Evolutionary conservation across 345 rosid species (phyloP).

Genomic region (Conringia planisiliqua): DNA sequence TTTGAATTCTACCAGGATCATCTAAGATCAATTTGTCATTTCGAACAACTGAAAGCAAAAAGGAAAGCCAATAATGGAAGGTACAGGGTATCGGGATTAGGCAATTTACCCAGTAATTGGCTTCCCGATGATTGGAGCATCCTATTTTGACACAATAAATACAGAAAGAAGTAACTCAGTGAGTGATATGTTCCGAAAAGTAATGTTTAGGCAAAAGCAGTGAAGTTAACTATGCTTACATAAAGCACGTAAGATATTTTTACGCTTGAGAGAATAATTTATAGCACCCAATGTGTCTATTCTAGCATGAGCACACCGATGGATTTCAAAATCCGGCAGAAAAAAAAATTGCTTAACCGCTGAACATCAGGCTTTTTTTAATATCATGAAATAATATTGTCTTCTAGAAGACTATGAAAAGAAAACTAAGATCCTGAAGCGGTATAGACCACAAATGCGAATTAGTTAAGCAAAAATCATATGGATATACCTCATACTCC

Average conservation of each 20-base stretch:
- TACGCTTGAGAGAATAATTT: not conserved
- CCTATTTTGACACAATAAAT: constrained; percentile 49
- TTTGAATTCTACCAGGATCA: not conserved
- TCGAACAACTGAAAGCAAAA: constrained; percentile 7
- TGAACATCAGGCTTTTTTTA: not conserved
- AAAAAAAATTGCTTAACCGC: not conserved
- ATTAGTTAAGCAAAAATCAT: not conserved
- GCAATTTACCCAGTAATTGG: constrained; percentile 71
- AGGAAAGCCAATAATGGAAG: not conserved
- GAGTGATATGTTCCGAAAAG: constrained; percentile 3
- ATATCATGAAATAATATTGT: not conserved
- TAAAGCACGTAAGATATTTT: not conserved
- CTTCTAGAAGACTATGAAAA: not conserved
- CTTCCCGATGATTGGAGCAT: constrained; percentile 83
- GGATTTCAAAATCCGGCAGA: not conserved
- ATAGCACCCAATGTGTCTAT: constrained; percentile 2
- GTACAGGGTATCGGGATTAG: constrained; percentile 4
- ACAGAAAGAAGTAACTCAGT: constrained; percentile 1
- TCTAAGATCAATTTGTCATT: constrained; percentile 2
- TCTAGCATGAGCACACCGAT: constrained; percentile 18
- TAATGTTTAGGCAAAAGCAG: not conserved
- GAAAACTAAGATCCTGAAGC: not conserved
- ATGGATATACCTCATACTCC: constrained; percentile 78
- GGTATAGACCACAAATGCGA: constrained; percentile 7
- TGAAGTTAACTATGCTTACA: not conserved